Base-by-base conservation (phyloP, 805 yeast genomes). In the Debaryomyces hansenii region DNA sequence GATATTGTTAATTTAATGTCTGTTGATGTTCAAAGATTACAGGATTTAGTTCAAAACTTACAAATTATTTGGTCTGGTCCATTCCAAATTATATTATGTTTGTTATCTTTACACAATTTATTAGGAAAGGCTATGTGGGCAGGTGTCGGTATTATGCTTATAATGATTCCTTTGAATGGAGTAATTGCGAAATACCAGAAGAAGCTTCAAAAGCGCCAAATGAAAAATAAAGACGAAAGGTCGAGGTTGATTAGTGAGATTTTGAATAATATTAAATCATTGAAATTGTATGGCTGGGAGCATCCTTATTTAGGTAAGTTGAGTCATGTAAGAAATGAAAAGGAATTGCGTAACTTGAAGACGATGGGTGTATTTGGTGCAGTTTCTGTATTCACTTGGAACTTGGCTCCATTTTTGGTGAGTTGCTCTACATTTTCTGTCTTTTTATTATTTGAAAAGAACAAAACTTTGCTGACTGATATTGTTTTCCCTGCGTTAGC, bases 261-360 rank as follows among this genome's bases (percentile, higher is more conserved):
- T 46, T 75, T 92, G 63, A 89, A 88, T 64, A 92, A 91, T 60
- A 89, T 94, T 64, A 92, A 90, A 70, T 89, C 97, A 10, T 75
- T 94, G 63, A 94, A 94, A 64, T 76, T 95, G 41, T 94, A 94
- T 60, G 96, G 95, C 2, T 94, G 99, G 99, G 99, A 94, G 69
- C 70, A 64, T 28, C 96, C 98, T 3, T 90, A 89, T 63, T 79
- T 81, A 59, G 78, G 75, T 24, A 86, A 85, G 56, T 74, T 95
- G 47, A 80, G 81, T 53, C 70, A 83, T 58, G 96, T 92, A 18
- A 85, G 99, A 77, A 90, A 92, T 61, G 88, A 88, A 39, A 84
- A 85, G 57, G 97, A 91, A 67, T 78, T 91, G 64, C 75, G 75
- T 27, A 91, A 87, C 55, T 77, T 94, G 66, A 82, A 77, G 54